Percentiles rank a stretch among this genome's conserved stretches.
Evolutionary conservation across 2,329 filamentous ascomycete genomes (phyloP).

Genomic region (Pseudogymnoascus sp.): DNA sequence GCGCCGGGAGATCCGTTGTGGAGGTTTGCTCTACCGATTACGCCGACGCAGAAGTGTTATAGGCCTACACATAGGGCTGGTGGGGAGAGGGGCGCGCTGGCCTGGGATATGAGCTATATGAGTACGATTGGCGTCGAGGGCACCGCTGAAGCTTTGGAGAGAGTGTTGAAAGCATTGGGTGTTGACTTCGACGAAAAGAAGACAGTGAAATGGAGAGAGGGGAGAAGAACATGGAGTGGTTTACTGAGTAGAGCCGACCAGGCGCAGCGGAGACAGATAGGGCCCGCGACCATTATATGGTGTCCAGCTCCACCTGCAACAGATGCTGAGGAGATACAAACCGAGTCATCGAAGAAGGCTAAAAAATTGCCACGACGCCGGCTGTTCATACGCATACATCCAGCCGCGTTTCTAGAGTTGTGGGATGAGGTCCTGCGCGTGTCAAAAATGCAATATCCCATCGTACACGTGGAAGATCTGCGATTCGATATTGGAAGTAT

Average conservation of each 20-base stretch:
- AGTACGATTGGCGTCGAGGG: conserved; percentile 77
- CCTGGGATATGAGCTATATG: conserved; percentile 93
- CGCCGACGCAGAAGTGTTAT: conserved; percentile 84
- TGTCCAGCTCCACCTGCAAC: conserved; percentile 36
- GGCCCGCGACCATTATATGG: conserved; percentile 70
- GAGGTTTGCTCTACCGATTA: conserved; percentile 79
- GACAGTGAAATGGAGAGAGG: conserved; percentile 62
- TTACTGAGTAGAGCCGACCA: conserved; percentile 52
- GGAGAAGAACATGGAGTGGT: conserved; percentile 46
- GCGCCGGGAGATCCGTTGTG: conserved; percentile 70
- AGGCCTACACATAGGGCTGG: conserved; percentile 75
- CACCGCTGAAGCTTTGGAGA: conserved; percentile 50
- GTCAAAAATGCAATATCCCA: conserved; percentile 53
- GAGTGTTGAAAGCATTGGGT: conserved; percentile 58
- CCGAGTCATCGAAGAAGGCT: conserved; percentile 25
- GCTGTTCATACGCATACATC: conserved; percentile 69
- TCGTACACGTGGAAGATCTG: conserved; percentile 54
- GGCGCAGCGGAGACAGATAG: conserved; percentile 48
- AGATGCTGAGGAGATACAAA: conserved; percentile 17
- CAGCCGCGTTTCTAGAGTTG: conserved; percentile 62
- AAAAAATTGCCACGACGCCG: conserved; percentile 33
- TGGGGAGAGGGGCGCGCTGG: conserved; percentile 65
- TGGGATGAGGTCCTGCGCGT: conserved; percentile 53
- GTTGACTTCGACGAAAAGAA: conserved; percentile 49
- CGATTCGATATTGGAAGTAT: conserved; percentile 67